Percentiles rank a stretch among this genome's conserved stretches.
These are phyloP conservation scores for Hypomyces perniciosus DNA, from an alignment of 2,329 filamentous ascomycete species.

Conservation along the genomic window DNA sequence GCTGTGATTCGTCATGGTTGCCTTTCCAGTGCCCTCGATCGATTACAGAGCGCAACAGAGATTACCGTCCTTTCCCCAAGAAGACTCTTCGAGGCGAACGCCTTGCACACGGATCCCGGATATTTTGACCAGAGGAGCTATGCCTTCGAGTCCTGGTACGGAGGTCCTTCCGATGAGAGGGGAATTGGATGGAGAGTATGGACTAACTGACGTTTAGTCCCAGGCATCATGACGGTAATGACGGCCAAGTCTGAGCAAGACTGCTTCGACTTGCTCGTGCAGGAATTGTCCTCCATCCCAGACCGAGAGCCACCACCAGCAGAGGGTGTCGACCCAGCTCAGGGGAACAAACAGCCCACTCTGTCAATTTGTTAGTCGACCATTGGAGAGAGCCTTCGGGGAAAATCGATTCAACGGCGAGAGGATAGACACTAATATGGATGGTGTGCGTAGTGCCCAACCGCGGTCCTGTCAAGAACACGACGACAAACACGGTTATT, in stretches of 20 bases:
- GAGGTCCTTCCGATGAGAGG: neutral
- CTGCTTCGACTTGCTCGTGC: constrained; percentile 18
- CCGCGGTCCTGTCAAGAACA: neutral
- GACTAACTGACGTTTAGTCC: neutral
- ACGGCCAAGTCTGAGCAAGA: constrained; percentile 22
- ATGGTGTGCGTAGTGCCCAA: neutral
- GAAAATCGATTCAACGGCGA: no score
- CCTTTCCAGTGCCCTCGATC: no score
- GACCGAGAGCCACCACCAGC: constrained; percentile 19
- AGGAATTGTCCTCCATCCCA: constrained; percentile 21
- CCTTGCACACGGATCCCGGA: neutral
- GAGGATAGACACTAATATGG: neutral
- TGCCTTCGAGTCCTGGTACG: neutral
- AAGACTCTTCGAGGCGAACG: neutral
- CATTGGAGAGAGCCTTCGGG: neutral
- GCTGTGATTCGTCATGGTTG: no score
- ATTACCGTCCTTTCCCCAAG: neutral
- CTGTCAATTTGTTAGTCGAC: neutral
- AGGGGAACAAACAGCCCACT: neutral
- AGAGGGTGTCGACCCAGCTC: neutral
- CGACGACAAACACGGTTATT: constrained; percentile 26
- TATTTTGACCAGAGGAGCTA: neutral
- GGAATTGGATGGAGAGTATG: neutral
- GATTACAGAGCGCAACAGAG: no score
- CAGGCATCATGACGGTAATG: constrained; percentile 2